These are phyloP conservation scores for Saccharata proteae DNA, from an alignment of 2,329 filamentous ascomycete species.

Conservation along the genomic window DNA sequence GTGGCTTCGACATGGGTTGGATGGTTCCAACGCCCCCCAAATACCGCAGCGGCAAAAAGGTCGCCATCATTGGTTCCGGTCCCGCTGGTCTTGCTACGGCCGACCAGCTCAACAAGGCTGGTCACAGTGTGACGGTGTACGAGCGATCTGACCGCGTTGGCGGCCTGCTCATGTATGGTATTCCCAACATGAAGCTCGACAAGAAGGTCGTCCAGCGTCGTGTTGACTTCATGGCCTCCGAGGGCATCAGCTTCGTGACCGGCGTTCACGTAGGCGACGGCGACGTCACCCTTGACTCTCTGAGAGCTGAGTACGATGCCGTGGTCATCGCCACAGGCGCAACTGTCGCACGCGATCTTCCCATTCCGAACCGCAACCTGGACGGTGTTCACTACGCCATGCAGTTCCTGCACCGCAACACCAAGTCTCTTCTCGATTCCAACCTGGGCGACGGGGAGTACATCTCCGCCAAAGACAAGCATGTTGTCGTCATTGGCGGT, in stretches of 20 bases:
- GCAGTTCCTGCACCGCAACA: slow-evolving; percentile 96
- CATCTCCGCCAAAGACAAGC: slow-evolving; percentile 89
- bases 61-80: slow-evolving; percentile 84
- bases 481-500: slow-evolving; percentile 93
- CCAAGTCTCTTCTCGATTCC: slow-evolving; percentile 91
- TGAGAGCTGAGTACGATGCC: slow-evolving; percentile 64
- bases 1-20: slow-evolving; percentile 96
- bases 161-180: slow-evolving; percentile 94
- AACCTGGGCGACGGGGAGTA: slow-evolving; percentile 72
- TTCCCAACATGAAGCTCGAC: slow-evolving; percentile 99
- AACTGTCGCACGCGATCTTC: slow-evolving; percentile 83
- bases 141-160: slow-evolving; percentile 85
- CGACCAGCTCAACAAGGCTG: slow-evolving; percentile 88
- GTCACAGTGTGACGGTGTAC: slow-evolving; percentile 79
- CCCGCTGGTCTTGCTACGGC: slow-evolving; percentile 82
- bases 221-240: slow-evolving; percentile 85
- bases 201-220: slow-evolving; percentile 94
- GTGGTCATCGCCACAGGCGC: slow-evolving; percentile 88
- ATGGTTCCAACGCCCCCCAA: slow-evolving; percentile 75
- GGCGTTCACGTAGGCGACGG: slow-evolving; percentile 66
- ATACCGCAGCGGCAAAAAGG: slow-evolving; percentile 72
- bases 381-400: slow-evolving; percentile 92
- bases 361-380: slow-evolving; percentile 77
- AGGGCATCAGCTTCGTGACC: slow-evolving; percentile 75
- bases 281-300: slow-evolving; percentile 53